Evolutionary conservation across 768 basidiomycete species (phyloP).

Genomic region (Tremella mesenterica): DNA sequence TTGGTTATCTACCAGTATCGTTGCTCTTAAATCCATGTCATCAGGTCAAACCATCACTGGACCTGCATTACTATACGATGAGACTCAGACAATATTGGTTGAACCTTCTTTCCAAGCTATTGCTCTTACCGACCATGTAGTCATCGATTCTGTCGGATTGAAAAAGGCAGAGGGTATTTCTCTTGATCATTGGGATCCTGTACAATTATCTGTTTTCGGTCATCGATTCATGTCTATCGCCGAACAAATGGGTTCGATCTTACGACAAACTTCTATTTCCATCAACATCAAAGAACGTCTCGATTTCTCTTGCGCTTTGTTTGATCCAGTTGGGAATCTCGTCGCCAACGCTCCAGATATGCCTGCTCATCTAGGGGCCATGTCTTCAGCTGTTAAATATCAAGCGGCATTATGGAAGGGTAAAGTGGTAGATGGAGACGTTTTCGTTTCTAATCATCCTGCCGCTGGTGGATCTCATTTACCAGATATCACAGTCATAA

Average conservation of each 20-base stretch:
- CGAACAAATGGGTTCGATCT: slow-evolving; percentile 84
- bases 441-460: slow-evolving; percentile 26
- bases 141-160: not conserved
- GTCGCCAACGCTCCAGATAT: slow-evolving; percentile 39
- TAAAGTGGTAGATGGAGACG: slow-evolving; percentile 21
- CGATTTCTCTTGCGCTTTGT: slow-evolving; percentile 88
- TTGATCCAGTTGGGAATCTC: slow-evolving; percentile 54
- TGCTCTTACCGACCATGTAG: not conserved
- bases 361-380: slow-evolving; percentile 26
- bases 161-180: not conserved
- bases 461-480: slow-evolving; percentile 18
- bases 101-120: not conserved
- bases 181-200: not conserved
- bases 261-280: slow-evolving; percentile 83
- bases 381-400: slow-evolving; percentile 24
- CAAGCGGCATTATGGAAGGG: slow-evolving; percentile 17
- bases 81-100: slow-evolving; percentile 78
- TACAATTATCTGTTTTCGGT: slow-evolving; percentile 1
- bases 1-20: not conserved
- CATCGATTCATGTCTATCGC: slow-evolving; percentile 41
- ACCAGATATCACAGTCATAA: slow-evolving; percentile 27
- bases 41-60: slow-evolving; percentile 67
- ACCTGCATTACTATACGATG: slow-evolving; percentile 86
- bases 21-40: slow-evolving; percentile 43
- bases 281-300: slow-evolving; percentile 94